Evolutionary conservation across 75 land plant species (phyloP), one percentile per base, ranked within the genome.

Genomic region (Isoetes taiwanensis): DNA sequence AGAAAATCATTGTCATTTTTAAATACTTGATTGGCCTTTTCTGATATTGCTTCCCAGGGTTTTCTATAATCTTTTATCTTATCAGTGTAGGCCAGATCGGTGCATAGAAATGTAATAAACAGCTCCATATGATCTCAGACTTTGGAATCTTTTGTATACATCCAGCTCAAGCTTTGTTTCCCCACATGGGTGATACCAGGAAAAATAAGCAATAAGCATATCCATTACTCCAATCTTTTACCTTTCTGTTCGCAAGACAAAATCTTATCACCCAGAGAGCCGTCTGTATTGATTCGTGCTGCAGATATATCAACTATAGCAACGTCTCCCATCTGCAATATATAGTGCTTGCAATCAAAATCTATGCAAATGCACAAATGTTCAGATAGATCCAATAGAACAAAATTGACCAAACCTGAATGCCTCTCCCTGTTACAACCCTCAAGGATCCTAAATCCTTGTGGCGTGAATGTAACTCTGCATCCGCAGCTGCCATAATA

Each of bases 241-340:
- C 97, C 97, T 80, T 83, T 81, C 32, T 71, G 85, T 66, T 86
- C 86, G 52, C 82, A 72, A 46, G 88, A 81, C 46, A 91, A 76
- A 57, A 91, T 75, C 31, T 74, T 77, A 55, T 86, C 78, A 24
- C 73, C 86, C 63, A 35, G 56, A 11, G 80, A 66, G 28, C 73
- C 80, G 57, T 74, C 84, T 40, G 76, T 66, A 39, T 71, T 74
- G 35, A 81, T 62, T 31, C 79, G 85, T 41, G 34, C 68, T 17
- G 85, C 88, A 40, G 70, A 70, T 30, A 91, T 72, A 64, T 91
- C 85, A 50, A 91, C 62, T 21, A 91, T 79, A 27, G 59, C 78
- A 65, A 91, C 80, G 75, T 91, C 97, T 20, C 87, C 87, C 58
- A 72, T 48, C 97, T 91, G 68, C 28, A 54, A 33, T 14, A 34